phyloP scores from a whole-genome alignment of 2,329 filamentous ascomycete genomes.

The Akanthomyces dipterigenus region DNA sequence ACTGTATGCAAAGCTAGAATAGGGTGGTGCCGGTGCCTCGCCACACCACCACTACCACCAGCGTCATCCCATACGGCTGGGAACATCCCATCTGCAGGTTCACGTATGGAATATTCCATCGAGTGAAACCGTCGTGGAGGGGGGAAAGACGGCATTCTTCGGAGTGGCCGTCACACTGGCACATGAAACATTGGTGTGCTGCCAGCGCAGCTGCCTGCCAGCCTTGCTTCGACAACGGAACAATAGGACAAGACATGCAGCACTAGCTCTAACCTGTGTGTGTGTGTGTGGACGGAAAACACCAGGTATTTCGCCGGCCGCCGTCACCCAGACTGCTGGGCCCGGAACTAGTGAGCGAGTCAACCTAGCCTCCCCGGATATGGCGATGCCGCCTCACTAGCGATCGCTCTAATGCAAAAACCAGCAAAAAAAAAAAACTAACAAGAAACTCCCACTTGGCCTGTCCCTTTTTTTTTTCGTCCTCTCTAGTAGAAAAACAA shows the following conservation, averaged over 20 bases:
- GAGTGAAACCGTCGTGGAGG: neutral
- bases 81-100: neutral
- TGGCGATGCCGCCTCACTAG: neutral
- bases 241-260: neutral
- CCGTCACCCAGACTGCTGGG: neutral
- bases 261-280: neutral
- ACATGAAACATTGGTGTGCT: neutral
- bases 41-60: neutral
- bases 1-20: neutral
- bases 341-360: neutral
- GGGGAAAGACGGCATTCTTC: neutral
- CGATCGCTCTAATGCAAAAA: neutral
- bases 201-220: neutral
- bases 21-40: no score
- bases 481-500: no score
- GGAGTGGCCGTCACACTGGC: neutral
- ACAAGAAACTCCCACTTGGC: neutral
- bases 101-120: conserved; percentile 1
- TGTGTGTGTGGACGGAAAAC: neutral
- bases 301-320: neutral
- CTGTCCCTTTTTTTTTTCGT: neutral
- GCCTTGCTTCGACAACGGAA: neutral
- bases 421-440: neutral
- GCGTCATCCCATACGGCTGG: neutral
- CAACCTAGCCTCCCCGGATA: neutral